A percentile compares a stretch with the other conserved stretches of the same genome.
These are phyloP conservation scores for Phyllosticta paracitricarpa DNA, from an alignment of 2,329 filamentous ascomycete genomes.

Conservation along the genomic window DNA sequence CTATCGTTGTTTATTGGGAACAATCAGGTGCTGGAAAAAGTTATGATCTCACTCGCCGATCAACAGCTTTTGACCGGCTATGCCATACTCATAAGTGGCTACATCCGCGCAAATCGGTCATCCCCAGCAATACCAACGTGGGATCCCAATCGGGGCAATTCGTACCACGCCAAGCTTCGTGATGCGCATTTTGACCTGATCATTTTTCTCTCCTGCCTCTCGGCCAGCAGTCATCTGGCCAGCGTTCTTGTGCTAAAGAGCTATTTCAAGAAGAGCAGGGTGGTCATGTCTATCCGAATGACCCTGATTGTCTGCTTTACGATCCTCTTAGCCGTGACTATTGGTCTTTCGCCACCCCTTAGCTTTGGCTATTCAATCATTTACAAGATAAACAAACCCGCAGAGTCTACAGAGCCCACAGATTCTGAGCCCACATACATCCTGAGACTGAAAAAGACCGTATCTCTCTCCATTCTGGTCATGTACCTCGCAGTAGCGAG, in stretches of 20 bases:
- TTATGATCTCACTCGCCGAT: constrained; percentile 23
- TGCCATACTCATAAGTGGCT: constrained; percentile 20
- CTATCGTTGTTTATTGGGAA: not conserved
- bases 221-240: constrained; percentile 22
- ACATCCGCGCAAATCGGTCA: constrained; percentile 12
- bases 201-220: constrained; percentile 23
- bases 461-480: not conserved
- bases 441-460: not conserved
- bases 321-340: constrained; percentile 18
- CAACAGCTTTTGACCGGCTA: constrained; percentile 25
- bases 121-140: not conserved
- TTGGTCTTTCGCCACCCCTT: constrained; percentile 16
- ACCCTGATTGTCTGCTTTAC: constrained; percentile 20
- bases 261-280: constrained; percentile 22
- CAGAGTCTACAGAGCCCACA: too few species aligned
- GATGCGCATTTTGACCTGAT: constrained; percentile 12
- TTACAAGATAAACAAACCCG: not conserved
- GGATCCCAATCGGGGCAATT: not conserved
- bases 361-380: not conserved
- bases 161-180: not conserved
- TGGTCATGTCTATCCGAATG: constrained; percentile 21
- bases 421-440: not conserved
- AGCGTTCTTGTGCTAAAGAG: constrained; percentile 23
- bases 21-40: constrained; percentile 15
- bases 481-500: not conserved